Percentiles rank a stretch among this genome's conserved stretches.
These are phyloP conservation scores for Penicillium nordicum DNA, from an alignment of 2,329 filamentous ascomycete genomes.

Conservation along the genomic window DNA sequence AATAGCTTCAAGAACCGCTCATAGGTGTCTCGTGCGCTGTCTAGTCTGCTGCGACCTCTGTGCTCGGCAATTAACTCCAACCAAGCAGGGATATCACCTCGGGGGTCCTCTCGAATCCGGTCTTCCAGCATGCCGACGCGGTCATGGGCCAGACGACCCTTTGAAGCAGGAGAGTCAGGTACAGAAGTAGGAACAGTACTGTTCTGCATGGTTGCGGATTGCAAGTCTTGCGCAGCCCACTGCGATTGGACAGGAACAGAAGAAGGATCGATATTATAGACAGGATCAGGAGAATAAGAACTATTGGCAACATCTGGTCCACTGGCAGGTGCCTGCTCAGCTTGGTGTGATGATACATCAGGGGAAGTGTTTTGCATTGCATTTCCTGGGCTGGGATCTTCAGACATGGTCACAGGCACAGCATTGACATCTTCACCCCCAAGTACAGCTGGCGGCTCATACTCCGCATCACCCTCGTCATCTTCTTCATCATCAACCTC, in stretches of 20 bases:
- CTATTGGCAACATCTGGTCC: slow-evolving; percentile 50
- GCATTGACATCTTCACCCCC: slow-evolving; percentile 49
- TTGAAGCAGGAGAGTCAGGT: slow-evolving; percentile 46
- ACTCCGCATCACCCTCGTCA: slow-evolving; percentile 47
- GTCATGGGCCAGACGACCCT: slow-evolving; percentile 65
- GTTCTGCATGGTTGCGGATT: slow-evolving; percentile 32
- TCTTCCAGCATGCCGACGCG: slow-evolving; percentile 79
- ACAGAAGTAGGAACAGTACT: slow-evolving; percentile 39
- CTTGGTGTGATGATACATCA: slow-evolving; percentile 61
- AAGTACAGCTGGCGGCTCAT: slow-evolving; percentile 54
- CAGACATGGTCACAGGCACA: slow-evolving; percentile 49
- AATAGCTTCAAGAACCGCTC: slow-evolving; percentile 85
- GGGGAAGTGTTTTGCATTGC: slow-evolving; percentile 54
- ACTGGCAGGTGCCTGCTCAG: slow-evolving; percentile 49
- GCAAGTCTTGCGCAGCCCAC: slow-evolving; percentile 36
- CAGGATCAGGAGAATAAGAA: slow-evolving; percentile 49
- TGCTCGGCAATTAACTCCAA: slow-evolving; percentile 80
- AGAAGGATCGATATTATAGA: slow-evolving; percentile 43
- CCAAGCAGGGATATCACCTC: slow-evolving; percentile 92
- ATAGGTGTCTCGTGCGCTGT: slow-evolving; percentile 75
- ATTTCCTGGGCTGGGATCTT: slow-evolving; percentile 55
- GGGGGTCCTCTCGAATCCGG: slow-evolving; percentile 85
- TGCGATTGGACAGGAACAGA: slow-evolving; percentile 36
- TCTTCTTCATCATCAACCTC: slow-evolving; percentile 61
- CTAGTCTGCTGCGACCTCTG: slow-evolving; percentile 73